These are phyloP conservation scores for Allantophomopsis cytisporea DNA, from an alignment of 2,329 filamentous ascomycete genomes.

Conservation along the genomic window DNA sequence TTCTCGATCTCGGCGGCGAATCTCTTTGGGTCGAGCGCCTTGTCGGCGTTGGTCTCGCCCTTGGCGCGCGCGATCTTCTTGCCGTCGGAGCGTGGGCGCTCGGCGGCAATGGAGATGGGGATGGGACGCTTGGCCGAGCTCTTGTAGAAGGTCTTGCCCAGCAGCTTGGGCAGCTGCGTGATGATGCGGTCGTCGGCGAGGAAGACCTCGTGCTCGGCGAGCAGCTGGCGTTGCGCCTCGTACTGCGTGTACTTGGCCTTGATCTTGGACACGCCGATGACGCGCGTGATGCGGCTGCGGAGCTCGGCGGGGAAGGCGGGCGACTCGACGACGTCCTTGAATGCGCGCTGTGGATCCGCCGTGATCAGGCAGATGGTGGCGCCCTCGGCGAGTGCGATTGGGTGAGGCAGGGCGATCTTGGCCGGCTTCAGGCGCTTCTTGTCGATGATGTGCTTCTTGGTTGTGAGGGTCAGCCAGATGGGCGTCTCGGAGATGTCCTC, in stretches of 20 bases:
- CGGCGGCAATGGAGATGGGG: slow-evolving; percentile 57
- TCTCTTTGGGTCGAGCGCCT: slow-evolving; percentile 27
- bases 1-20: slow-evolving; percentile 73
- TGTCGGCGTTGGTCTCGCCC: slow-evolving; percentile 24
- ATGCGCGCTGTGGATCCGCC: slow-evolving; percentile 66
- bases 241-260: slow-evolving; percentile 83
- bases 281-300: slow-evolving; percentile 53
- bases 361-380: slow-evolving; percentile 77
- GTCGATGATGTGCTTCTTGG: slow-evolving; percentile 55
- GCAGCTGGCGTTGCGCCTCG: slow-evolving; percentile 73
- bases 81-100: slow-evolving; percentile 45
- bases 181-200: slow-evolving; percentile 81
- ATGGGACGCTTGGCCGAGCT: slow-evolving; percentile 72
- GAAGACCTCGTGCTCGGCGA: slow-evolving; percentile 82
- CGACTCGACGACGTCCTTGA: slow-evolving; percentile 77
- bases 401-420: slow-evolving; percentile 68
- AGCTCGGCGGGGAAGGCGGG: slow-evolving; percentile 57
- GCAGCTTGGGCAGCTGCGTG: slow-evolving; percentile 55
- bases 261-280: slow-evolving; percentile 76
- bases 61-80: slow-evolving; percentile 45
- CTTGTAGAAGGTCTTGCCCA: slow-evolving; percentile 93
- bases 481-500: slow-evolving; percentile 31
- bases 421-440: slow-evolving; percentile 69
- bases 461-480: slow-evolving; percentile 49
- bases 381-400: slow-evolving; percentile 52